These are phyloP conservation scores for Neurospora terricola DNA, from an alignment of 495 filamentous ascomycete species.

Conservation along the genomic window DNA sequence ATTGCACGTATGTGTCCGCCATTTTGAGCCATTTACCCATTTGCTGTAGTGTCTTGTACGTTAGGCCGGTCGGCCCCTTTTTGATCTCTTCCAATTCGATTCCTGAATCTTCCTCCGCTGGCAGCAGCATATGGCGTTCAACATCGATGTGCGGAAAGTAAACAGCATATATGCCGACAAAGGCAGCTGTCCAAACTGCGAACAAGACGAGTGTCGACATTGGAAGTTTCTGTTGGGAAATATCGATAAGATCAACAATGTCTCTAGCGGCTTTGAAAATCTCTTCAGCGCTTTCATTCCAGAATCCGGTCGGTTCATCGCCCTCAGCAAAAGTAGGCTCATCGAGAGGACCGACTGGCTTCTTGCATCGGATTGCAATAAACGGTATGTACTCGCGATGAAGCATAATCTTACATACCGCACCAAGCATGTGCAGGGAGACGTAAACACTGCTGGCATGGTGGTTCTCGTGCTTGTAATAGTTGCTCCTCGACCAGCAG, in stretches of 20 bases:
- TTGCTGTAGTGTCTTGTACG: conserved; percentile 36
- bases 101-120: conserved; percentile 11
- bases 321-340: conserved; percentile 50
- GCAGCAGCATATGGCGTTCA: conserved; percentile 46
- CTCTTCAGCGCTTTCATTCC: conserved; percentile 64
- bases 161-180: conserved; percentile 58
- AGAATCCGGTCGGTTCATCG: conserved; percentile 48
- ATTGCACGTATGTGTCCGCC: conserved; percentile 59
- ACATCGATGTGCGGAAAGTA: conserved; percentile 75
- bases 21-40: conserved; percentile 61
- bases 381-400: conserved; percentile 79
- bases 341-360: conserved; percentile 64
- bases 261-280: conserved; percentile 63
- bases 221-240: conserved; percentile 60
- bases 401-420: conserved; percentile 66
- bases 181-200: conserved; percentile 72
- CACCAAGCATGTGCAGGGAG: conserved; percentile 68
- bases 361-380: conserved; percentile 59
- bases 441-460: conserved; percentile 66
- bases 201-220: conserved; percentile 76
- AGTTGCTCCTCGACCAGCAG: conserved; percentile 62
- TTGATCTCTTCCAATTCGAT: conserved; percentile 17
- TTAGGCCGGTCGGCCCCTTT: conserved; percentile 28
- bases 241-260: conserved; percentile 65
- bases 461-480: conserved; percentile 70